Evolutionary conservation across 2,329 filamentous ascomycete genomes (phyloP).

Genomic region (Alternaria consortialis): DNA sequence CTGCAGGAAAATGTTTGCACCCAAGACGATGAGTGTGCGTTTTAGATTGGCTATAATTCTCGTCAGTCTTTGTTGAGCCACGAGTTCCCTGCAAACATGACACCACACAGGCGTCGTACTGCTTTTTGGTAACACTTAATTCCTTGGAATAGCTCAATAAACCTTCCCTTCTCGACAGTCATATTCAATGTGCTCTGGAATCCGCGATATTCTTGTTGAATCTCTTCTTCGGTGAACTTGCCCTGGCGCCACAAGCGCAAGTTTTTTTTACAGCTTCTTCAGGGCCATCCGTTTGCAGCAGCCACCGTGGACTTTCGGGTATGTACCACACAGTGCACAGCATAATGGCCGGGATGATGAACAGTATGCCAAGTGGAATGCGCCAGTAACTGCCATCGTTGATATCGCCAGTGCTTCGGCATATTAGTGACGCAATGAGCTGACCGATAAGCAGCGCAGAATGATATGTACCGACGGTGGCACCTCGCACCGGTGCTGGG

Average conservation of each 20-base stretch:
- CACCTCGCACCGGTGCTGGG: constrained; percentile 19
- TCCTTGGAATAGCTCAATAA: background rate
- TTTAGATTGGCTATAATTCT: background rate
- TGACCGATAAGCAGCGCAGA: constrained; percentile 9
- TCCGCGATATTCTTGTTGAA: background rate
- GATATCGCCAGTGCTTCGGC: constrained; percentile 9
- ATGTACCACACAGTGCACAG: constrained; percentile 38
- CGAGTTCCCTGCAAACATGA: background rate
- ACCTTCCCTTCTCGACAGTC: background rate
- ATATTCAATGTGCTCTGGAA: background rate
- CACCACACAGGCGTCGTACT: background rate
- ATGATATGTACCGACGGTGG: constrained; percentile 15
- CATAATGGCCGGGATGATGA: constrained; percentile 12
- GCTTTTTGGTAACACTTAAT: background rate
- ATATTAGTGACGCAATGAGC: constrained; percentile 9
- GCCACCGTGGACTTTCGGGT: constrained; percentile 27
- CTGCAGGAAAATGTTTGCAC: background rate
- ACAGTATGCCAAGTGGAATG: constrained; percentile 14
- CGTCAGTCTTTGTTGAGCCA: background rate
- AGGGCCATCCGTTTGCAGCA: constrained; percentile 36
- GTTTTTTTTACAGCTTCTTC: constrained; percentile 52
- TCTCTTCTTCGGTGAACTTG: constrained; percentile 7
- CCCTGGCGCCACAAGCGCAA: constrained; percentile 12
- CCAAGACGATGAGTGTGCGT: background rate
- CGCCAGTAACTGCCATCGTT: constrained; percentile 8